Percentiles rank a stretch among this genome's conserved stretches.
These are phyloP conservation scores for Fragaria iinumae DNA, from an alignment of 306 rosid genomes.

Conservation along the genomic window DNA sequence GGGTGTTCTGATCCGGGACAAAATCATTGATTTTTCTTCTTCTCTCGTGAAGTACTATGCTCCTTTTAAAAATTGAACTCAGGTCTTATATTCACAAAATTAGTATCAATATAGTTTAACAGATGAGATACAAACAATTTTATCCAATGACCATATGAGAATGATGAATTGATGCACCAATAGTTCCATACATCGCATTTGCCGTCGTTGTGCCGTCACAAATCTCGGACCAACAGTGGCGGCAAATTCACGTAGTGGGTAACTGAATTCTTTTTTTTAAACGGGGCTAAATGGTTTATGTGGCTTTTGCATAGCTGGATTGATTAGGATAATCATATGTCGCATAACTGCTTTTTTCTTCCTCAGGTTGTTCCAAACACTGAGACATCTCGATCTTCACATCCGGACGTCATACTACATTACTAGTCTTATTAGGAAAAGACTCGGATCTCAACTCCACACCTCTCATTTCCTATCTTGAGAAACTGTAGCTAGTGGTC, in stretches of 20 bases:
- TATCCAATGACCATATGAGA: background rate
- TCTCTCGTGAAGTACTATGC: background rate
- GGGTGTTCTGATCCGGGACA: background rate
- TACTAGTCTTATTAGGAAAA: background rate
- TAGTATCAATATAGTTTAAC: too few species aligned
- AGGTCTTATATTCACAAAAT: background rate
- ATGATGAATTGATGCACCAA: background rate
- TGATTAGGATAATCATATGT: background rate
- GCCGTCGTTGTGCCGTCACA: too few species aligned
- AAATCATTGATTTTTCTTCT: background rate
- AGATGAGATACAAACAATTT: too few species aligned
- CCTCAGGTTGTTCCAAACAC: background rate
- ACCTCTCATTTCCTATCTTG: slow-evolving; percentile 18
- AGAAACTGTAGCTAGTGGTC: slow-evolving; percentile 6
- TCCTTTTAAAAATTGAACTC: background rate
- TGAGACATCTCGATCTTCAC: slow-evolving; percentile 8
- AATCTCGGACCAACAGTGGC: too few species aligned
- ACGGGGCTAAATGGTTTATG: background rate
- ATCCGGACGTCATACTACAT: background rate
- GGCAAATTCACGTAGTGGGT: too few species aligned
- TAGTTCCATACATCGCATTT: background rate
- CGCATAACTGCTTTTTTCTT: background rate
- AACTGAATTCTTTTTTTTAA: too few species aligned
- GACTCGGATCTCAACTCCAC: slow-evolving; percentile 8
- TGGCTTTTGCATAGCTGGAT: background rate